These are phyloP conservation scores for Ophiocordyceps sinensis DNA, from an alignment of 2,329 filamentous ascomycete genomes.

Conservation along the genomic window DNA sequence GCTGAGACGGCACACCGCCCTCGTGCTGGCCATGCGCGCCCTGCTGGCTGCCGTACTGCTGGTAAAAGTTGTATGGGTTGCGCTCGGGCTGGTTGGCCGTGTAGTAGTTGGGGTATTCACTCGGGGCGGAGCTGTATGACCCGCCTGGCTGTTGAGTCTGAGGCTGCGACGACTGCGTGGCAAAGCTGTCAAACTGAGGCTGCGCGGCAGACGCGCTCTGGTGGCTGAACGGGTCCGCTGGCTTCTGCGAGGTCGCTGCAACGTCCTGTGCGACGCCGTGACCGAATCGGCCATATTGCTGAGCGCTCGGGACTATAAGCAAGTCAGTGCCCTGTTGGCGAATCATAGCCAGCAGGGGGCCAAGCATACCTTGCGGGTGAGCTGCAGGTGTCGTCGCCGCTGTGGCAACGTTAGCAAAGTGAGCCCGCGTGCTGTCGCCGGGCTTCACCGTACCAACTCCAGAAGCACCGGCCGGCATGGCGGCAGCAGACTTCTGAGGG, in stretches of 20 bases:
- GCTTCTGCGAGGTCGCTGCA: conserved; percentile 52
- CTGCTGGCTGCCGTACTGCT: conserved; percentile 42
- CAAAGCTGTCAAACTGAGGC: conserved; percentile 47
- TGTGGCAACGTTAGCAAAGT: conserved; percentile 3
- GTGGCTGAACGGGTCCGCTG: conserved; percentile 76
- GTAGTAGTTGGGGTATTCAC: conserved; percentile 78
- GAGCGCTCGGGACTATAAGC: conserved; percentile 37
- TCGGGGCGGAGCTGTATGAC: conserved; percentile 58
- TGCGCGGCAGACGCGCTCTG: conserved; percentile 40
- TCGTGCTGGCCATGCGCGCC: conserved; percentile 58
- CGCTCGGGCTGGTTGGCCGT: conserved; percentile 59
- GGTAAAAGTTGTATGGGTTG: conserved; percentile 70
- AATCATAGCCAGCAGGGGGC: not conserved
- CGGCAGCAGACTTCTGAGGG: conserved; percentile 38
- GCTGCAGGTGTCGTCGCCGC: conserved; percentile 8
- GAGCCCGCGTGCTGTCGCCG: conserved; percentile 4
- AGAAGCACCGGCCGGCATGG: conserved; percentile 23
- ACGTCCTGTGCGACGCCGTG: conserved; percentile 47
- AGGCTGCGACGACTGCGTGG: conserved; percentile 44
- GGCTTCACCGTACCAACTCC: conserved; percentile 15
- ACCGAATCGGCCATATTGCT: conserved; percentile 57
- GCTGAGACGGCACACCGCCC: conserved; percentile 44
- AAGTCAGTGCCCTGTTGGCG: conserved; percentile 1
- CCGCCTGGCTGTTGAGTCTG: conserved; percentile 44
- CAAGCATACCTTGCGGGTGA: conserved; percentile 13